Conservation (phyloP, 495 filamentous ascomycete species). For the Aspergillus hancockii region DNA sequence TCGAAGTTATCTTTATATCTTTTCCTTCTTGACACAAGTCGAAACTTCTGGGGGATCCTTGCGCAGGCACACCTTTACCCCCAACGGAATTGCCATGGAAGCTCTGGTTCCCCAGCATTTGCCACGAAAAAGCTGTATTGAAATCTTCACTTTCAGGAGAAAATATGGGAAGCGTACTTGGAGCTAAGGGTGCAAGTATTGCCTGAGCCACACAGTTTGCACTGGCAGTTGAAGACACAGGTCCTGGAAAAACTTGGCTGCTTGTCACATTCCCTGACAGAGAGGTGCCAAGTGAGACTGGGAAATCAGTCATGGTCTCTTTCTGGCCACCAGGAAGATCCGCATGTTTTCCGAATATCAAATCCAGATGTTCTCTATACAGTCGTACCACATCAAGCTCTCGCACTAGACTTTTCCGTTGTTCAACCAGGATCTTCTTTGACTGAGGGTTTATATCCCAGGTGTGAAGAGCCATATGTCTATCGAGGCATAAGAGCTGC, state of each 20-base stretch:
- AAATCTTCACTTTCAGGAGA: background rate
- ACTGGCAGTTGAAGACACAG: background rate
- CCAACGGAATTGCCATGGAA: background rate
- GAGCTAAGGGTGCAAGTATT: background rate
- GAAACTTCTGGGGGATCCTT: background rate
- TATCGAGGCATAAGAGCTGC: slow-evolving; percentile 37
- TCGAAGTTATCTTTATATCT: background rate
- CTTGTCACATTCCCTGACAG: slow-evolving; percentile 11
- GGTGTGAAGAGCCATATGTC: slow-evolving; percentile 40
- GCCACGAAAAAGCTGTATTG: background rate
- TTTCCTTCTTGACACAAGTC: background rate
- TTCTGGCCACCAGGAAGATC: slow-evolving; percentile 7
- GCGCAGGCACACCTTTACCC: background rate
- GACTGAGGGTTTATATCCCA: slow-evolving; percentile 35
- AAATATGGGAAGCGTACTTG: background rate
- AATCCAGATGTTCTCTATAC: slow-evolving; percentile 37
- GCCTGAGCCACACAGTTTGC: background rate
- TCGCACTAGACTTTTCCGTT: slow-evolving; percentile 37
- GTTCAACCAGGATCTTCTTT: slow-evolving; percentile 35
- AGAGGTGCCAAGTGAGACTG: slow-evolving; percentile 1
- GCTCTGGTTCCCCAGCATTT: background rate
- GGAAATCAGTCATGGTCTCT: background rate
- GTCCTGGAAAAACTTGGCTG: background rate
- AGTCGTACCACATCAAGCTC: slow-evolving; percentile 38
- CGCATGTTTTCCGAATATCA: slow-evolving; percentile 15